These are phyloP conservation scores for Pseudogymnoascus sp. DNA, from an alignment of 2,329 filamentous ascomycete species.

Conservation along the genomic window DNA sequence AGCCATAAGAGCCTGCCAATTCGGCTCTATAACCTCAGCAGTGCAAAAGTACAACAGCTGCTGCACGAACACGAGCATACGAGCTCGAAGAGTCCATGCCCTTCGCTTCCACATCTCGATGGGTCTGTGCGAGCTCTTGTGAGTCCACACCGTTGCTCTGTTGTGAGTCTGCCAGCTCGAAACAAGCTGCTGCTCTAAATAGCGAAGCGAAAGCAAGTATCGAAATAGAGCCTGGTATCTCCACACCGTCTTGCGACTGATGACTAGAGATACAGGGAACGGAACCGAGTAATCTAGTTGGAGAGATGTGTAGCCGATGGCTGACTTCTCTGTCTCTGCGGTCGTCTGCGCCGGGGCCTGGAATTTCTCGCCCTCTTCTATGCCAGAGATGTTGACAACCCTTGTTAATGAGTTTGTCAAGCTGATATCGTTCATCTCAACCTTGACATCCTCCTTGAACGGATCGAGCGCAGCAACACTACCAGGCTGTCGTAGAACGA, in stretches of 20 bases:
- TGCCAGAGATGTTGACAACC: slow-evolving; percentile 91
- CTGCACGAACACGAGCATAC: slow-evolving; percentile 96
- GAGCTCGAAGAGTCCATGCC: slow-evolving; percentile 82
- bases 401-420: slow-evolving; percentile 91
- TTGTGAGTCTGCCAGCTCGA: slow-evolving; percentile 87
- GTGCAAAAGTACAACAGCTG: slow-evolving; percentile 96
- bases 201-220: slow-evolving; percentile 80
- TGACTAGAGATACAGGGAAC: slow-evolving; percentile 90
- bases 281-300: slow-evolving; percentile 92
- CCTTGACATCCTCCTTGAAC: slow-evolving; percentile 97
- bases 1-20: slow-evolving; percentile 93
- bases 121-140: slow-evolving; percentile 63
- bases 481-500: slow-evolving; percentile 91
- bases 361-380: slow-evolving; percentile 81
- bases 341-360: slow-evolving; percentile 61
- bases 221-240: slow-evolving; percentile 94
- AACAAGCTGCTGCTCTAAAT: slow-evolving; percentile 81
- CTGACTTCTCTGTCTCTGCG: slow-evolving; percentile 75
- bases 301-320: slow-evolving; percentile 82
- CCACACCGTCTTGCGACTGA: slow-evolving; percentile 93
- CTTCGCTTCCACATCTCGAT: slow-evolving; percentile 90
- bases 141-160: slow-evolving; percentile 72
- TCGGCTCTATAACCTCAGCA: slow-evolving; percentile 93
- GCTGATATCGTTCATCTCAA: slow-evolving; percentile 91
- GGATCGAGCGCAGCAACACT: slow-evolving; percentile 90